A percentile compares a stretch with the other conserved stretches of the same genome.
phyloP scores from a whole-genome alignment of 805 yeast species.

The Kluyveromyces starmeri region DNA sequence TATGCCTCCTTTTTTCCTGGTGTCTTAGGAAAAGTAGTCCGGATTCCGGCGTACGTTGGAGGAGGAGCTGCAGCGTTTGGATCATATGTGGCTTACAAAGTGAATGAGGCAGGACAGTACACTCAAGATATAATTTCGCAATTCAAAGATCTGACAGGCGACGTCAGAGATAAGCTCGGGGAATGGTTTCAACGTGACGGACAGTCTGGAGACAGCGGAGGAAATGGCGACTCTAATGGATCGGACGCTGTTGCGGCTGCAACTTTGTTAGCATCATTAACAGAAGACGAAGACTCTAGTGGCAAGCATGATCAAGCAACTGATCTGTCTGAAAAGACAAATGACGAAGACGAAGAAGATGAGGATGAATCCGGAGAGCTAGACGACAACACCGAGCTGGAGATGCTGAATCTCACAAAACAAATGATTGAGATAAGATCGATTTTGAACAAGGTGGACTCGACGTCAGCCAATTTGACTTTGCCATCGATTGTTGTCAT shows the following conservation, averaged over 20 bases:
- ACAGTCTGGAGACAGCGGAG: conserved; percentile 15
- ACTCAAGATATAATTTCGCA: conserved; percentile 58
- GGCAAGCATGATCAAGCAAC: conserved; percentile 32
- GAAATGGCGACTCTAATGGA: conserved; percentile 34
- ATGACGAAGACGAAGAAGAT: conserved; percentile 31
- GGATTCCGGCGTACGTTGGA: conserved; percentile 75
- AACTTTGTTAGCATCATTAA: conserved; percentile 22
- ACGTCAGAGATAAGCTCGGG: conserved; percentile 36
- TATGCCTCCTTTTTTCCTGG: conserved; percentile 37
- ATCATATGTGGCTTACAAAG: conserved; percentile 83
- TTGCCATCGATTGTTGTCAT: conserved; percentile 93
- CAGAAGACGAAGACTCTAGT: conserved; percentile 6
- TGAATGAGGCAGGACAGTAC: conserved; percentile 72
- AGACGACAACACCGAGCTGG: conserved; percentile 56
- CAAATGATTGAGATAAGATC: conserved; percentile 95
- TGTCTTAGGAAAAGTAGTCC: conserved; percentile 44
- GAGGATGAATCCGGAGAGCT: conserved; percentile 46
- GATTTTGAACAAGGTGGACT: conserved; percentile 66
- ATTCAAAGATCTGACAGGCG: conserved; percentile 54
- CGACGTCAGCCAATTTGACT: conserved; percentile 61
- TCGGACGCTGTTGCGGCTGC: conserved; percentile 41
- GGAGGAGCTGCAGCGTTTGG: conserved; percentile 94
- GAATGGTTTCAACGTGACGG: conserved; percentile 18
- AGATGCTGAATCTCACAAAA: conserved; percentile 80
- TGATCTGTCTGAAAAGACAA: conserved; percentile 40